Evolutionary conservation across 352 stramenopile species (phyloP).

Genomic region (Phytophthora brassicae): DNA sequence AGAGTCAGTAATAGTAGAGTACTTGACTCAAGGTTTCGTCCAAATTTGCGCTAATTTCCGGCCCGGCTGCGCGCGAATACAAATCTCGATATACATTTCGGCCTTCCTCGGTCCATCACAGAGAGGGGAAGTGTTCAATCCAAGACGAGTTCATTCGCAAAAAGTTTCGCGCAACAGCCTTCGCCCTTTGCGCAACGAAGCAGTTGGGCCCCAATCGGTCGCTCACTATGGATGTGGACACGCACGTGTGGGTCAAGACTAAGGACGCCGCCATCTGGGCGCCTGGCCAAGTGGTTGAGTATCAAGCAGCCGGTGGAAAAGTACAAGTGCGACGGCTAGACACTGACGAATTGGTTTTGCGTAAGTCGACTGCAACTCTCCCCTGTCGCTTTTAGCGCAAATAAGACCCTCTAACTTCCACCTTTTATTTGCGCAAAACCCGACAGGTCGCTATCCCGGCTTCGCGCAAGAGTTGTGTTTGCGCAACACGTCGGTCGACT

Average conservation of each 20-base stretch:
- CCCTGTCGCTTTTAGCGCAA: no score
- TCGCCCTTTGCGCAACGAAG: no score
- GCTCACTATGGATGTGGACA: conserved; percentile 78
- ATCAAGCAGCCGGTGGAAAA: conserved; percentile 48
- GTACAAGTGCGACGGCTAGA: conserved; percentile 45
- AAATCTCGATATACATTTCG: conserved; percentile 14
- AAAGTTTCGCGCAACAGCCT: conserved; percentile 6
- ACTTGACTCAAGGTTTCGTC: background rate
- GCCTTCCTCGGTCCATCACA: conserved; percentile 27
- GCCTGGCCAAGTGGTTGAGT: conserved; percentile 69
- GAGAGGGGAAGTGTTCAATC: background rate
- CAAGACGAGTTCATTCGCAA: conserved; percentile 15
- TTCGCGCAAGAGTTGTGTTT: conserved; percentile 57
- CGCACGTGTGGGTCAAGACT: conserved; percentile 79
- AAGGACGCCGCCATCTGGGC: conserved; percentile 60
- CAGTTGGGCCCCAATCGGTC: no score
- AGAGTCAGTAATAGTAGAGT: background rate
- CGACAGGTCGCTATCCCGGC: conserved; percentile 33
- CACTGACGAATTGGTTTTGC: conserved; percentile 42
- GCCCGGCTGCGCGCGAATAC: conserved; percentile 14
- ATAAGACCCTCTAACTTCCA: background rate
- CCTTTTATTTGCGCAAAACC: background rate
- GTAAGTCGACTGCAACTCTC: conserved; percentile 25
- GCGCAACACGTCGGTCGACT: conserved; percentile 66
- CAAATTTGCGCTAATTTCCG: no score